Evolutionary conservation across 1,139 yeast species (phyloP).

Genomic region (Hyphopichia wangnamkhiaoensis): DNA sequence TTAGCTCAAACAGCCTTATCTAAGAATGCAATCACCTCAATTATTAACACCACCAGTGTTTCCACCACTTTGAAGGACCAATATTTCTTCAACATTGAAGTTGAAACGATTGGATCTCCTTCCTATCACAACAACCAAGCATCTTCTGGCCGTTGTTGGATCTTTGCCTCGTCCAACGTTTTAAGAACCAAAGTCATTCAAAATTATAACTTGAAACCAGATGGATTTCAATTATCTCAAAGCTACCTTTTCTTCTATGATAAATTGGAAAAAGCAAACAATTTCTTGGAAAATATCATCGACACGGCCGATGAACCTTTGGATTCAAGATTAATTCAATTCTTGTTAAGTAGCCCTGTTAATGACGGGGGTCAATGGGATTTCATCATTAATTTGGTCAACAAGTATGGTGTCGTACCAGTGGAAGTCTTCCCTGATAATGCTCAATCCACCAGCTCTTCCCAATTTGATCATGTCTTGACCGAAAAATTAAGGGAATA

Average conservation of each 20-base stretch:
- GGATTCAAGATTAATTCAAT: conserved; percentile 68
- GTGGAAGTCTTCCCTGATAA: conserved; percentile 70
- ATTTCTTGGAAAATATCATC: conserved; percentile 70
- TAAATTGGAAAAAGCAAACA: conserved; percentile 74
- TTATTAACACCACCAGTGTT: conserved; percentile 35
- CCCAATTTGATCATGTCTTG: conserved; percentile 59
- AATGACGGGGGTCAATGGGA: conserved; percentile 87
- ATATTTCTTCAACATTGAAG: conserved; percentile 59
- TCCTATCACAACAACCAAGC: conserved; percentile 64
- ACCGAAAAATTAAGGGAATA: conserved; percentile 72
- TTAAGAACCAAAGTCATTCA: conserved; percentile 64
- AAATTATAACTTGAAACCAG: conserved; percentile 62
- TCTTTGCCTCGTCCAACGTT: conserved; percentile 78
- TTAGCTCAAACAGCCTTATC: conserved; percentile 63
- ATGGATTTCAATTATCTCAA: conserved; percentile 68
- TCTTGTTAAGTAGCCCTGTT: conserved; percentile 62
- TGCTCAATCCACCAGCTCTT: conserved; percentile 60
- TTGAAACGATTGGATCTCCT: conserved; percentile 68
- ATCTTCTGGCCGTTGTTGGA: conserved; percentile 82
- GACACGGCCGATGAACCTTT: conserved; percentile 65
- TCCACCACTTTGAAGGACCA: conserved; percentile 31
- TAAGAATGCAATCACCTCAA: conserved; percentile 45
- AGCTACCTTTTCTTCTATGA: conserved; percentile 68
- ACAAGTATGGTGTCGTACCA: conserved; percentile 80
- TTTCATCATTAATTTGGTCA: conserved; percentile 72